Evolutionary conservation across 169 alveolate genomes (phyloP).

Genomic region (Sarcocystis neurona): DNA sequence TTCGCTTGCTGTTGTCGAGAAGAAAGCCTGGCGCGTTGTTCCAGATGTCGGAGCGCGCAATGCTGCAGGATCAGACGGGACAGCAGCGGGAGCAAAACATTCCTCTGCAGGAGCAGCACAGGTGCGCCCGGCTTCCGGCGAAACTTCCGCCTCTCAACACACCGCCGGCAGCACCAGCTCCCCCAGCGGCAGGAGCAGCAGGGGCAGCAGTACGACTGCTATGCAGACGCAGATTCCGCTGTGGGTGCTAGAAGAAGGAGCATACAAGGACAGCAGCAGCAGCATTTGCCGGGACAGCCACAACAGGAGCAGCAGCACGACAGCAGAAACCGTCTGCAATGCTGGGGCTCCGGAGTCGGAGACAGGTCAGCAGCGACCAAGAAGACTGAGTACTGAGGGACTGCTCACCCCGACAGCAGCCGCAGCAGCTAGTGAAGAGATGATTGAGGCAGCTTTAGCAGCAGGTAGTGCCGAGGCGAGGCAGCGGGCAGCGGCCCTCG

Average conservation of each 20-base stretch:
- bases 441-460: not conserved
- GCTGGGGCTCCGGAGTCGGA: not conserved
- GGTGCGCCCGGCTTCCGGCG: no score
- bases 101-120: not conserved
- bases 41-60: not conserved
- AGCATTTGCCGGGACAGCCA: not conserved
- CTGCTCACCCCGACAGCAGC: not conserved
- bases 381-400: not conserved
- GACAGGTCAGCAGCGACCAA: not conserved
- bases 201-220: no score
- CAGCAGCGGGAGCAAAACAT: not conserved
- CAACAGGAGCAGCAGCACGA: not conserved
- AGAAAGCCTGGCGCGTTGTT: no score
- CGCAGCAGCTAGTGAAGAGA: not conserved
- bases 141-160: no score
- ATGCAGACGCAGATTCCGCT: no score
- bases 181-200: no score
- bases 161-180: no score
- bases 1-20: conserved; percentile 17
- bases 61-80: not conserved
- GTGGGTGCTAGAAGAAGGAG: not conserved
- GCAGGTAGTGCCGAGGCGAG: not conserved
- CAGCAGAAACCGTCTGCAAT: not conserved
- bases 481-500: not conserved
- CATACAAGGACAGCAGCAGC: not conserved